These are phyloP conservation scores for Nicotiana noctiflora DNA, from an alignment of 257 asterid species.

Conservation along the genomic window DNA sequence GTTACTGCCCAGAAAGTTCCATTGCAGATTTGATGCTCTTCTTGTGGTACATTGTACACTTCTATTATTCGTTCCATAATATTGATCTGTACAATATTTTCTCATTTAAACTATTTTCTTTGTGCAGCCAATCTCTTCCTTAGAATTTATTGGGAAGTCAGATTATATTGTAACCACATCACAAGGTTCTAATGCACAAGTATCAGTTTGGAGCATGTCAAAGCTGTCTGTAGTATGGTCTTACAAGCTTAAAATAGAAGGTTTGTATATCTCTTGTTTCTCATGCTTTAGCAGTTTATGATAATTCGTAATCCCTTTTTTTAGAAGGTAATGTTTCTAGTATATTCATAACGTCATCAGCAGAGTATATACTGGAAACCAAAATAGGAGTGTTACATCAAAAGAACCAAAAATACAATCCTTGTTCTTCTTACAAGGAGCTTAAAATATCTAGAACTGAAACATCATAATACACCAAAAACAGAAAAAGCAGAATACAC, in stretches of 20 bases:
- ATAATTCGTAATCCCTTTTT: background rate
- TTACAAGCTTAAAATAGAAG: constrained; percentile 69
- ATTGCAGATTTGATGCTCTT: background rate
- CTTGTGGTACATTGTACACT: background rate
- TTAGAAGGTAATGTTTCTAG: no score
- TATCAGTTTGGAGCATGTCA: constrained; percentile 73
- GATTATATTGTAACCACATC: constrained; percentile 74
- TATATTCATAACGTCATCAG: no score
- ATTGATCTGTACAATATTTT: background rate
- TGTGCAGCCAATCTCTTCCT: constrained; percentile 53
- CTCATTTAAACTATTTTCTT: constrained; percentile 11
- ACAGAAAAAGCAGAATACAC: no score
- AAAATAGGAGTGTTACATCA: no score
- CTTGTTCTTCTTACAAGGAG: no score
- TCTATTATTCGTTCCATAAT: background rate
- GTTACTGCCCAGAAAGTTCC: background rate
- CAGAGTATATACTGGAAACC: no score
- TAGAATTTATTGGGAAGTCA: constrained; percentile 76
- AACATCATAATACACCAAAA: no score
- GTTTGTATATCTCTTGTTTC: constrained; percentile 30
- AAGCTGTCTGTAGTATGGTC: constrained; percentile 60
- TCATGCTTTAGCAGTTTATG: background rate
- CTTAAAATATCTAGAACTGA: no score
- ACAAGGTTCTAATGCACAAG: constrained; percentile 54
- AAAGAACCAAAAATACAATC: no score